These are phyloP conservation scores for Lophiostoma macrostomum DNA, from an alignment of 495 filamentous ascomycete species.

Conservation along the genomic window DNA sequence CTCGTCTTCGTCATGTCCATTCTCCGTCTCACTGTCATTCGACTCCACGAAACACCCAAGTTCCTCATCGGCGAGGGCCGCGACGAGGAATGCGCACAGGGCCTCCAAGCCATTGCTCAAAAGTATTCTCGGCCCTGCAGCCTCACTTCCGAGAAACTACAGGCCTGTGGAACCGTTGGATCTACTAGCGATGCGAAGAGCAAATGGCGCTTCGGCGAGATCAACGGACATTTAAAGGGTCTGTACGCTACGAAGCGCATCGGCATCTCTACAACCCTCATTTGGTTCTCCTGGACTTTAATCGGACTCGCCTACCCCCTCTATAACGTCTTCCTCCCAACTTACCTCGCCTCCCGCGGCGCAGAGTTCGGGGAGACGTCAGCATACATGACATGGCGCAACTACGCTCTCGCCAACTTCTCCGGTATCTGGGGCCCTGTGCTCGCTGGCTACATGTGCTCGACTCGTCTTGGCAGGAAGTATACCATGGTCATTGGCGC, in stretches of 20 bases:
- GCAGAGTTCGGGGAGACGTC: constrained; percentile 46
- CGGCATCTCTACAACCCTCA: constrained; percentile 57
- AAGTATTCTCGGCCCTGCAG: constrained; percentile 62
- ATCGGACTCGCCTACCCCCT: constrained; percentile 68
- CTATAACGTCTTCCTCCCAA: constrained; percentile 45
- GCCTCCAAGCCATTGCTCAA: constrained; percentile 57
- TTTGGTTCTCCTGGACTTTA: constrained; percentile 69
- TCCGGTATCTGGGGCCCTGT: constrained; percentile 64
- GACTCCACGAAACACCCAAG: constrained; percentile 68
- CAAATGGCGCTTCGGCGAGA: constrained; percentile 44
- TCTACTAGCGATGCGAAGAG: constrained; percentile 25
- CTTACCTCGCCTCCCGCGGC: constrained; percentile 49
- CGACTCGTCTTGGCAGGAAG: constrained; percentile 52
- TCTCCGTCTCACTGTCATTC: constrained; percentile 64
- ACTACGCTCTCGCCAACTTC: constrained; percentile 67
- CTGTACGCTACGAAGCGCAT: constrained; percentile 62
- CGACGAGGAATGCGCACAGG: constrained; percentile 59
- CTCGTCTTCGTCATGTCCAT: constrained; percentile 66
- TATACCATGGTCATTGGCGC: constrained; percentile 55
- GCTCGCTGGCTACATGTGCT: constrained; percentile 62
- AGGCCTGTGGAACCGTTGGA: constrained; percentile 49
- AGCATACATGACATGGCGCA: constrained; percentile 62
- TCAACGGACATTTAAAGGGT: constrained; percentile 55
- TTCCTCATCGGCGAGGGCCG: constrained; percentile 64
- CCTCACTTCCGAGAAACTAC: constrained; percentile 60